Evolutionary conservation across 306 rosid genomes (phyloP).

Genomic region (Vigna hirtella): DNA sequence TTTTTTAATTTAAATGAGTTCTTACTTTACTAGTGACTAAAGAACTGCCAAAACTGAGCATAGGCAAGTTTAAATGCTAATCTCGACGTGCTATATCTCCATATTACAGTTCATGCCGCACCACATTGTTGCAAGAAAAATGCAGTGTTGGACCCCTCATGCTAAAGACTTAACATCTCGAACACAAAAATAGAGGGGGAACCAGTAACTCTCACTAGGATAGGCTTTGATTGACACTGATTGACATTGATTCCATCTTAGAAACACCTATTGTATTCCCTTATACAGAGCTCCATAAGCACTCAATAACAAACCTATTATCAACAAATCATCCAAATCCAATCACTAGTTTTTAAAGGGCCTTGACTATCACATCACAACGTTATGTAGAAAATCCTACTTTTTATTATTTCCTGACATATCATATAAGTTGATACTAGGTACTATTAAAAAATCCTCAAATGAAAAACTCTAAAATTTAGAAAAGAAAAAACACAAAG

Average conservation of each 20-base stretch:
- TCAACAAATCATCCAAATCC: not conserved
- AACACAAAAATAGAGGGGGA: too few relatives aligned
- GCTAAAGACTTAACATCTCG: too few relatives aligned
- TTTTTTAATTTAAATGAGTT: too few relatives aligned
- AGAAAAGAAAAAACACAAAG: not conserved
- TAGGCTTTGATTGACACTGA: too few relatives aligned
- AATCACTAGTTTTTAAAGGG: not conserved
- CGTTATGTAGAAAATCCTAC: not conserved
- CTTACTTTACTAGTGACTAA: not conserved
- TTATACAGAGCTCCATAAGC: not conserved
- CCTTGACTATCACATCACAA: not conserved
- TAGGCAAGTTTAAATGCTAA: not conserved
- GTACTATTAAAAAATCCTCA: not conserved
- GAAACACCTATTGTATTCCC: not conserved
- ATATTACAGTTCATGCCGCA: constrained; percentile 16
- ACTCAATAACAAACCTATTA: not conserved
- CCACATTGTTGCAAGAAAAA: not conserved
- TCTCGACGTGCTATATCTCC: constrained; percentile 17
- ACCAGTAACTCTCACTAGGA: too few relatives aligned
- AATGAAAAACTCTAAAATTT: not conserved
- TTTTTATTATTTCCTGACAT: not conserved
- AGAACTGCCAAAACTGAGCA: not conserved
- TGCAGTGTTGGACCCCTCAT: too few relatives aligned
- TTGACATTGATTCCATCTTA: too few relatives aligned
- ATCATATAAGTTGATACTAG: not conserved